A percentile compares a stretch with the other conserved stretches of the same genome.
phyloP scores from a whole-genome alignment of 768 basidiomycete species.

The Pleurotus sapidus region DNA sequence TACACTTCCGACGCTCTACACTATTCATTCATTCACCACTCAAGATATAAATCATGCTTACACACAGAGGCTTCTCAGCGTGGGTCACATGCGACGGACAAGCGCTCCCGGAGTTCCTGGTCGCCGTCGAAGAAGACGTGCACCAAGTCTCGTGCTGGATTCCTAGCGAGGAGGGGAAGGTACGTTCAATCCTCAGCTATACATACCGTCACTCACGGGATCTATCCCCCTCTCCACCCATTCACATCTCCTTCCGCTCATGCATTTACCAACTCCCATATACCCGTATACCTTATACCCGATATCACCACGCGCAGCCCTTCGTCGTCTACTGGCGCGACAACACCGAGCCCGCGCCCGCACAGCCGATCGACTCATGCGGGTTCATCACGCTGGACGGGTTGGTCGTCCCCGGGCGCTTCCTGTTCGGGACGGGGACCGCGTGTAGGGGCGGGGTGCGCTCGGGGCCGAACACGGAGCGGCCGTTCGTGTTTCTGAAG shows the following conservation, averaged over 20 bases:
- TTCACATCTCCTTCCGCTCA: neutral
- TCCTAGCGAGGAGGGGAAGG: constrained; percentile 58
- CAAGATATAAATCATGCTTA: constrained; percentile 34
- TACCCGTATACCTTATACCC: no score
- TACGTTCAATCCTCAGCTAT: constrained; percentile 16
- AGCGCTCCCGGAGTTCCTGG: constrained; percentile 53
- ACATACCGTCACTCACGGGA: no score
- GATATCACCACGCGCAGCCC: neutral
- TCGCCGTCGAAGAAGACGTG: constrained; percentile 39
- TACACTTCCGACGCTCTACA: no score
- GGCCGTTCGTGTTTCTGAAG: constrained; percentile 59
- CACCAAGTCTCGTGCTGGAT: constrained; percentile 67
- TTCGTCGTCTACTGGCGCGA: constrained; percentile 58
- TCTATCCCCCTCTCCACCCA: no score
- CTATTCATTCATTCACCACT: no score
- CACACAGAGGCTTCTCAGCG: constrained; percentile 62
- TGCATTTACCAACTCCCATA: neutral
- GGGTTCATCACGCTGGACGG: constrained; percentile 67
- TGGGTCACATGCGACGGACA: constrained; percentile 59
- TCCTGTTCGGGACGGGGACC: constrained; percentile 55
- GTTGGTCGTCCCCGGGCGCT: constrained; percentile 57
- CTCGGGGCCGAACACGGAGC: constrained; percentile 45
- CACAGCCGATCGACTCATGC: constrained; percentile 42
- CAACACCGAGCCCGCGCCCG: constrained; percentile 14
- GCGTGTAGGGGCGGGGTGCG: constrained; percentile 53